Base-by-base conservation (phyloP, 2,329 filamentous ascomycete species). In the Acrodontium crateriforme region DNA sequence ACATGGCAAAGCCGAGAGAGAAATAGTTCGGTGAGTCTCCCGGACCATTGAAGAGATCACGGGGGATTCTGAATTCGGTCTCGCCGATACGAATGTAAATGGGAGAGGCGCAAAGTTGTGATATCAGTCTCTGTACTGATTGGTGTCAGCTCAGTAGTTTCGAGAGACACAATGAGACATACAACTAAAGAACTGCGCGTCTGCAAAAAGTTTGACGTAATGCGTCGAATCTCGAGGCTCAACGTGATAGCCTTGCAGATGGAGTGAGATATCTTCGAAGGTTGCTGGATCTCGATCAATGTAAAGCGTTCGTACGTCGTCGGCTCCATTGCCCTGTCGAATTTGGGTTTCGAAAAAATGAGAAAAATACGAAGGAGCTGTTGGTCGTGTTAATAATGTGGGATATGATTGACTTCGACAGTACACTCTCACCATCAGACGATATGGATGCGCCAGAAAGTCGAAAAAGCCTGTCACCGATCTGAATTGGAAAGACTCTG, bases 1-100 rank as follows among this genome's bases (percentile, higher is more conserved):
- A 91, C 43, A 82, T 71, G 19, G 75, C 78, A 47, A 92, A 93
- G 34, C 85, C 85, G 3, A 94, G 69, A 1, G 83, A 78, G 62
- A 95, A 95, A 65, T 84, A 95, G 54, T 95, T 95, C 9, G 85
- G 85, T n/a, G 74, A 76, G 56, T 95, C 85, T 15, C 85, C 87
- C 1, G 84, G 82, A 18, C 71, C 69, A 16, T 71, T 77, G 54
- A 95, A 92, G 36, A 92, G 65, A 43, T 92, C 81, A 37, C 84
- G 78, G 2, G 85, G 80, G 39, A 95, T 85, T 50, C 84, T 78
- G 55, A 95, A 95, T 44, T 89, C 74, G 32, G 70, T 72, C 41
- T 81, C 73, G 34, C 87, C 87, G 44, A 95, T 87, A 36, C 80
- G 78, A 45, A 93, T 84, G 61, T 85, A 92, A 48, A 94, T 91